phyloP scores from a whole-genome alignment of 2,329 filamentous ascomycete species.

The Xylogone sp. region DNA sequence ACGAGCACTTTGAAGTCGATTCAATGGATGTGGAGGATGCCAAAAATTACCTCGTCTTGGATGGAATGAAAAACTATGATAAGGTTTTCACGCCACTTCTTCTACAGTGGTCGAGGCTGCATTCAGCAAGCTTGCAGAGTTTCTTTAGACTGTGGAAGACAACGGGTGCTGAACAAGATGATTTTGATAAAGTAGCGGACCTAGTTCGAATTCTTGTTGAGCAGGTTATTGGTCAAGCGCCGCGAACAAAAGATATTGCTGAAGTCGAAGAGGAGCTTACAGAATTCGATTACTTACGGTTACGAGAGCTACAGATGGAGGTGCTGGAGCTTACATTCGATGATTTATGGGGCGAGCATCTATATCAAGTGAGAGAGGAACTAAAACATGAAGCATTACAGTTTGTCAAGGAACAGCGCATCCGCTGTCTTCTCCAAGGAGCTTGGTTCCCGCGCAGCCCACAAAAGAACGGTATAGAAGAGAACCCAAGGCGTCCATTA shows the following conservation, averaged over 20 bases:
- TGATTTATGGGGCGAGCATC: constrained; percentile 87
- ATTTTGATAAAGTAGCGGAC: constrained; percentile 92
- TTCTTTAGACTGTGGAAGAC: constrained; percentile 93
- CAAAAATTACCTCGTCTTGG: constrained; percentile 70
- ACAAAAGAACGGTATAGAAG: constrained; percentile 32
- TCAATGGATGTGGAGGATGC: constrained; percentile 75
- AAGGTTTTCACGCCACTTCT: constrained; percentile 82
- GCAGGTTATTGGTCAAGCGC: constrained; percentile 79
- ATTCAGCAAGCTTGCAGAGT: constrained; percentile 78
- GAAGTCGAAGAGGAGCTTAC: constrained; percentile 87
- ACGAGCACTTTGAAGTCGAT: constrained; percentile 94
- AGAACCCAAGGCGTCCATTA: constrained; percentile 10
- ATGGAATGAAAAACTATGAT: constrained; percentile 76
- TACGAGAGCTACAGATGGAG: constrained; percentile 90
- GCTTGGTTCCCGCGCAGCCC: constrained; percentile 68
- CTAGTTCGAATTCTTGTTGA: constrained; percentile 86
- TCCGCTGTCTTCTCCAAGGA: constrained; percentile 82
- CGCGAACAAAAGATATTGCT: constrained; percentile 76
- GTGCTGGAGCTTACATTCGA: constrained; percentile 88
- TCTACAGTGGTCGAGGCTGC: constrained; percentile 88
- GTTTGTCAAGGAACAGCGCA: constrained; percentile 95
- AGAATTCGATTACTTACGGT: constrained; percentile 73
- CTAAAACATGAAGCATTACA: constrained; percentile 87
- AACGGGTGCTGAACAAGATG: constrained; percentile 76
- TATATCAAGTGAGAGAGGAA: constrained; percentile 87